A percentile compares a stretch with the other conserved stretches of the same genome.
phyloP scores from a whole-genome alignment of 306 rosid genomes.

The Quercus robur region DNA sequence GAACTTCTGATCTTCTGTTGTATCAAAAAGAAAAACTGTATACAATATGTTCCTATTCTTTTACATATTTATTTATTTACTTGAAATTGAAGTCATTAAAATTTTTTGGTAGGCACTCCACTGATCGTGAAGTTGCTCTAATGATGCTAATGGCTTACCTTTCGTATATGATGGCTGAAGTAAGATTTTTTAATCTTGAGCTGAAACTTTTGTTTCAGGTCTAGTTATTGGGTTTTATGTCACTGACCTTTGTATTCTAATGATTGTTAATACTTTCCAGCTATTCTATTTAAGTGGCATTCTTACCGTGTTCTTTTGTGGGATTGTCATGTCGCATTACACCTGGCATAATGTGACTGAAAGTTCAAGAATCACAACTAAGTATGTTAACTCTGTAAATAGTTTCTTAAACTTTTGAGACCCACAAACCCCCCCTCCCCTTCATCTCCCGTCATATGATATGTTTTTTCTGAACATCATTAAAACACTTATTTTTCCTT shows the following conservation, averaged over 20 bases:
- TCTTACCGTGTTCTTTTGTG: conserved; percentile 66
- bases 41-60: background rate
- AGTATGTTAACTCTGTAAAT: conserved; percentile 25
- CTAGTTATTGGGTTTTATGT: background rate
- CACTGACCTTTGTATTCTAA: conserved; percentile 3
- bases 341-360: conserved; percentile 54
- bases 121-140: conserved; percentile 62
- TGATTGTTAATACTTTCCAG: conserved; percentile 31
- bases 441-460: background rate
- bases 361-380: conserved; percentile 48
- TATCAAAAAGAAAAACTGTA: background rate
- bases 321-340: conserved; percentile 66
- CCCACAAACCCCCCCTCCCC: background rate
- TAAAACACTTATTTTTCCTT: background rate
- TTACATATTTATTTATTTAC: background rate
- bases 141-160: conserved; percentile 63
- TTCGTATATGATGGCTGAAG: conserved; percentile 59
- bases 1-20: background rate
- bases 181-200: conserved; percentile 20
- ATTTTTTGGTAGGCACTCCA: conserved; percentile 43
- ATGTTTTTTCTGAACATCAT: background rate
- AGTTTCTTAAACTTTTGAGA: background rate
- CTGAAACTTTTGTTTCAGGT: conserved; percentile 3
- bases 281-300: conserved; percentile 47
- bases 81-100: conserved; percentile 2